A percentile compares a stretch with the other conserved stretches of the same genome.
Conservation (phyloP, 257 asterid species). For the Linaria vulgaris region DNA sequence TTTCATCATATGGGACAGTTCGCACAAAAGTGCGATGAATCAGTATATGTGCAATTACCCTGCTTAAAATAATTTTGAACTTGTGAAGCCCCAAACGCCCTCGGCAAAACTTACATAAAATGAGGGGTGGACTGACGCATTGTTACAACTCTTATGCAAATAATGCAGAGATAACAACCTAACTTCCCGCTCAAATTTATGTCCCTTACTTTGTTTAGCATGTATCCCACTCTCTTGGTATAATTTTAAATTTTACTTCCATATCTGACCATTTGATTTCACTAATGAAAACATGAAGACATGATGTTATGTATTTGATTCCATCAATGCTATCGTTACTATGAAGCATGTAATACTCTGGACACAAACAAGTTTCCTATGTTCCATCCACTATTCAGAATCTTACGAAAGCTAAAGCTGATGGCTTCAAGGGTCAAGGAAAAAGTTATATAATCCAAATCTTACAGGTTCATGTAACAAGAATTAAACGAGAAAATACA, state of each 20-base stretch:
- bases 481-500: neutral
- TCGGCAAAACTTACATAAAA: neutral
- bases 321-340: neutral
- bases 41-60: neutral
- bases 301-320: neutral
- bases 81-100: neutral
- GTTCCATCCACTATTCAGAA: too few species aligned
- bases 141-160: neutral
- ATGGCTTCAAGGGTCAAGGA: neutral
- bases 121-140: neutral
- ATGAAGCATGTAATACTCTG: neutral
- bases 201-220: neutral
- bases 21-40: neutral
- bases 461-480: neutral
- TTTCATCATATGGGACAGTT: neutral
- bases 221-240: neutral
- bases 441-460: neutral
- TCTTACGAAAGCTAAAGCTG: neutral
- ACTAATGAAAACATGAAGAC: too few species aligned
- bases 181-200: neutral
- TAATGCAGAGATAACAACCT: neutral
- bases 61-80: conserved; percentile 5
- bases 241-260: neutral
- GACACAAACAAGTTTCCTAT: too few species aligned
- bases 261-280: too few species aligned